These are phyloP conservation scores for Rosa rugosa DNA, from an alignment of 306 rosid species.

Conservation along the genomic window DNA sequence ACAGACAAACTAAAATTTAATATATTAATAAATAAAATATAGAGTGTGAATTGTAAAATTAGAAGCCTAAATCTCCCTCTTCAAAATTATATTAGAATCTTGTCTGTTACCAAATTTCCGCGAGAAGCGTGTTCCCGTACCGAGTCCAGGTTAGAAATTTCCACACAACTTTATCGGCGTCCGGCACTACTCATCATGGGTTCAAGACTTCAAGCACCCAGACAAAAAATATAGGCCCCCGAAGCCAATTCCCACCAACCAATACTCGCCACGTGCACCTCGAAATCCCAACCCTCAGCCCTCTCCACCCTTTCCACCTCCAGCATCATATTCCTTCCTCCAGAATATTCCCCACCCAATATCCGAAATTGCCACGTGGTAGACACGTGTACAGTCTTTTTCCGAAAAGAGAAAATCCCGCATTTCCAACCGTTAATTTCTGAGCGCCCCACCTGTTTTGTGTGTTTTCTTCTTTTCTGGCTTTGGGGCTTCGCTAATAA, in stretches of 20 bases:
- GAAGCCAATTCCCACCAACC: not conserved
- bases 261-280: not conserved
- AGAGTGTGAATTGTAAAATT: no score
- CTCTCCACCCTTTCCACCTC: not conserved
- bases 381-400: conserved; percentile 6
- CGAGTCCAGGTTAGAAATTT: not conserved
- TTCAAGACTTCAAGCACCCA: not conserved
- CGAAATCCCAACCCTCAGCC: not conserved
- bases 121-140: not conserved
- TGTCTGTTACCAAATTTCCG: not conserved
- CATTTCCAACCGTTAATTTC: conserved; percentile 24
- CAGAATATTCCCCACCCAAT: conserved; percentile 12
- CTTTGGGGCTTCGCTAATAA: not conserved
- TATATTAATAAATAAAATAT: no score
- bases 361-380: not conserved
- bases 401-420: conserved; percentile 30
- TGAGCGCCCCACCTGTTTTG: not conserved
- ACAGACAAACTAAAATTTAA: no score
- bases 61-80: no score
- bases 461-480: no score
- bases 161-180: not conserved
- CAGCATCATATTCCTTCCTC: not conserved
- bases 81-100: not conserved
- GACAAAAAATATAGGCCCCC: not conserved
- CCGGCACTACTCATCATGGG: not conserved